These are phyloP conservation scores for Phialemoniopsis sp. DNA, from an alignment of 2,329 filamentous ascomycete species.

Conservation along the genomic window DNA sequence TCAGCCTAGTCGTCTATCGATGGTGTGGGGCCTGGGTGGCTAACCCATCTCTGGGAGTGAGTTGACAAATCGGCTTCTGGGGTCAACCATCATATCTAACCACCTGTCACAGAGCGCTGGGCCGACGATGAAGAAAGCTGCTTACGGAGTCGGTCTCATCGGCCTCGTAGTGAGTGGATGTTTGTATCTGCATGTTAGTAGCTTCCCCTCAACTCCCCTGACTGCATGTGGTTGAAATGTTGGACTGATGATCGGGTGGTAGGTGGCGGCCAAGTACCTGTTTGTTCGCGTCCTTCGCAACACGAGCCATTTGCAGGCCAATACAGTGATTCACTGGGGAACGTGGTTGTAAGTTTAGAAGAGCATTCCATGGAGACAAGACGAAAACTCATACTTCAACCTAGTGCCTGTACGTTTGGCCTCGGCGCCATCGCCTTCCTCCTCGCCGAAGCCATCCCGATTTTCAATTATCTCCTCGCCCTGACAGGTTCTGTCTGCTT, in stretches of 20 bases:
- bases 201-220: too few species aligned
- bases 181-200: constrained; percentile 21
- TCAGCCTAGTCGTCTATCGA: constrained; percentile 54
- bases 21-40: constrained; percentile 61
- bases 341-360: too few species aligned
- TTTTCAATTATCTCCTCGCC: constrained; percentile 15
- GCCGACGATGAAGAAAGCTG: too few species aligned
- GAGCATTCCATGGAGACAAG: too few species aligned
- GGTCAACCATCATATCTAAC: too few species aligned
- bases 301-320: constrained; percentile 18
- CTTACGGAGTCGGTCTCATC: constrained; percentile 53
- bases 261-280: constrained; percentile 24
- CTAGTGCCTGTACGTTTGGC: constrained; percentile 14
- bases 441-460: constrained; percentile 17
- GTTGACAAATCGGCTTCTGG: constrained; percentile 59
- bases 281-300: constrained; percentile 22
- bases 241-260: too few species aligned
- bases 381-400: too few species aligned
- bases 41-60: constrained; percentile 54
- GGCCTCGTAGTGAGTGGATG: constrained; percentile 41
- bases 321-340: constrained; percentile 18
- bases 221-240: too few species aligned
- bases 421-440: constrained; percentile 15
- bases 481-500: too few species aligned
- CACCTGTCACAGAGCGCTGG: too few species aligned